These are phyloP conservation scores for Paramecium pentaurelia DNA, from an alignment of 73 alveolate genomes.

Conservation along the genomic window DNA sequence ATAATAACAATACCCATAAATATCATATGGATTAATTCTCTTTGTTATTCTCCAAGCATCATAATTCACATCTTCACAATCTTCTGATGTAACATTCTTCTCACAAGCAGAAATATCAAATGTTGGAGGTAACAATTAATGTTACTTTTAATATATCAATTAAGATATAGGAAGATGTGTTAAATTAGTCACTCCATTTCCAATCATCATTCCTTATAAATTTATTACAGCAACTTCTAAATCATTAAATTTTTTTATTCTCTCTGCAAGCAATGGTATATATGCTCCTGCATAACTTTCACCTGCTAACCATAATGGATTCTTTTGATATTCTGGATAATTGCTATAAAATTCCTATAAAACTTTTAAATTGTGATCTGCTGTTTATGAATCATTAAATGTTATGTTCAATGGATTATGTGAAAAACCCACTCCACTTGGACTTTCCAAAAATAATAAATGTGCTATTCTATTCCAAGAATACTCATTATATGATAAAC, in stretches of 20 bases:
- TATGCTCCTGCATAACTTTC: slow-evolving; percentile 85
- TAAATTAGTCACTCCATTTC: slow-evolving; percentile 84
- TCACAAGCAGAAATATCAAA: neutral
- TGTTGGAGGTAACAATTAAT: slow-evolving; percentile 18
- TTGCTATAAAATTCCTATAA: slow-evolving; percentile 62
- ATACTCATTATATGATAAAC: slow-evolving; percentile 67
- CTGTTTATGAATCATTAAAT: slow-evolving; percentile 73
- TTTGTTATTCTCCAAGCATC: neutral
- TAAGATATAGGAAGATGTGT: neutral
- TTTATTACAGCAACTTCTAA: slow-evolving; percentile 48
- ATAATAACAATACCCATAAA: slow-evolving; percentile 24
- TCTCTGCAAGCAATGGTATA: slow-evolving; percentile 65
- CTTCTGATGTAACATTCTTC: neutral
- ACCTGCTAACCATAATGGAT: slow-evolving; percentile 76
- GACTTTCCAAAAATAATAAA: slow-evolving; percentile 82
- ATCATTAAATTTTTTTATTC: slow-evolving; percentile 1
- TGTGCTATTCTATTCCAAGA: slow-evolving; percentile 83
- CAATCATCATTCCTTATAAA: slow-evolving; percentile 87
- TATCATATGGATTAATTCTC: slow-evolving; percentile 1
- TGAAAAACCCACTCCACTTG: slow-evolving; percentile 89
- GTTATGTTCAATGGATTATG: slow-evolving; percentile 56
- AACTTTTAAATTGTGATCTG: slow-evolving; percentile 75
- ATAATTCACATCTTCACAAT: neutral
- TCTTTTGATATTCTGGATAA: slow-evolving; percentile 67
- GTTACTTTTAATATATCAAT: neutral